Evolutionary conservation across 108 stramenopile genomes (phyloP), one percentile per base, ranked within the genome.

Genomic region (Mediolabrus comicus): DNA sequence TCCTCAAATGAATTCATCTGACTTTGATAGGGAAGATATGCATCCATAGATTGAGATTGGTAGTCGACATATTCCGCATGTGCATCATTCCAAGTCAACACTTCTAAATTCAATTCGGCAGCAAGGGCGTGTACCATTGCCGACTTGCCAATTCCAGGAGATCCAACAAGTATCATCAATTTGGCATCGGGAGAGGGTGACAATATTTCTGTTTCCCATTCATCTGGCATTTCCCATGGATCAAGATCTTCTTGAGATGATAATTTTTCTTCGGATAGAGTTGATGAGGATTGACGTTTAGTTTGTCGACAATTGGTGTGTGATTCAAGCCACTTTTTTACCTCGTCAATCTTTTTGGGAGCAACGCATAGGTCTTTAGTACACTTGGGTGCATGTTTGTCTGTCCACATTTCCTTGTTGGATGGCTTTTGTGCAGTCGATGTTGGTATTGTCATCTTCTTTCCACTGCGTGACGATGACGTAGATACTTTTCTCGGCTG

Each of bases 111-210:
- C 70, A 87, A 17, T 68, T 95, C 89, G 14, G 70, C 68, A 8
- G 87, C 82, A 41, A 95, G 33, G 2, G 85, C 69, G 26, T 69
- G 73, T 17, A 89, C 52, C 58, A 77, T 71, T 1, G 94, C 85
- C n/a, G 81, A 83, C 59, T 95, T 95, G 17, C 94, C 94, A 26
- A 87, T 71, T 11, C 94, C 94, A 19, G 91, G 89, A 53, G 75
- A 76, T 53, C 94, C 94, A 2, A 91, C 87, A 69, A 92, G 63
- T 16, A 95, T 77, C 61, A 92, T 66, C 63, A 94, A 36, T 56
- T 81, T 86, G 25, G 46, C 14, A 51, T 52, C 13, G 4, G 60
- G 58, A 0, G 55, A 58, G 4, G 60, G 46, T 22, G 46, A 49
- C 10, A 49, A 22, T 8, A 49, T n/a, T 5, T 49, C 46, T 7